These are phyloP conservation scores for Lenwebbia sp. DNA, from an alignment of 345 rosid species.

Conservation along the genomic window DNA sequence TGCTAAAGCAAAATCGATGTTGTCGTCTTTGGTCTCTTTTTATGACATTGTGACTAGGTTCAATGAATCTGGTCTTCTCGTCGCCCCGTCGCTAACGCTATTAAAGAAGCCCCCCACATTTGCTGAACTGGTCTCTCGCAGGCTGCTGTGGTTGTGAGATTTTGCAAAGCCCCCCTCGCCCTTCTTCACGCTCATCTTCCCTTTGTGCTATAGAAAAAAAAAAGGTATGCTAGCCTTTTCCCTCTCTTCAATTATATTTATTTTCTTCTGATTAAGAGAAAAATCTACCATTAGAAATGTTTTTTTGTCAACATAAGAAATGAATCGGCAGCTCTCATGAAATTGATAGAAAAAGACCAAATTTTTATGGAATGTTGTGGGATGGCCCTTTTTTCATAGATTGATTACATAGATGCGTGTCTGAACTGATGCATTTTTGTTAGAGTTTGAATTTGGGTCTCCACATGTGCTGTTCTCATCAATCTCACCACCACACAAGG, in stretches of 20 bases:
- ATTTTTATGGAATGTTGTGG: neutral
- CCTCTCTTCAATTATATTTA: neutral
- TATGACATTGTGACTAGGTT: neutral
- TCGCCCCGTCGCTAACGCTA: neutral
- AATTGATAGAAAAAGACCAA: neutral
- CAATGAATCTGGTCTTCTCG: neutral
- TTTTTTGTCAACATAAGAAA: neutral
- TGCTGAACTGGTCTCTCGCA: neutral
- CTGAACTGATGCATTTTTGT: neutral
- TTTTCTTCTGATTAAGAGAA: neutral
- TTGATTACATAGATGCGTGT: neutral
- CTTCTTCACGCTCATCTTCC: neutral
- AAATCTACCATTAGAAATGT: neutral
- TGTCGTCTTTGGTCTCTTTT: neutral
- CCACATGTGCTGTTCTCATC: neutral
- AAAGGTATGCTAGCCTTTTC: neutral
- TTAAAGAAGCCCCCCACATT: neutral
- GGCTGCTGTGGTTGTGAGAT: neutral
- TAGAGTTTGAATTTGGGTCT: neutral
- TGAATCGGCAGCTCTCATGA: neutral
- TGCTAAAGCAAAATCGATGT: neutral
- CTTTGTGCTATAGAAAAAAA: neutral
- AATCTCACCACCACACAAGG: neutral
- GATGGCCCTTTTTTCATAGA: neutral
- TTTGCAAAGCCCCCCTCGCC: neutral